These are phyloP conservation scores for Suillus lakei DNA, from an alignment of 768 basidiomycete species.

Conservation along the genomic window DNA sequence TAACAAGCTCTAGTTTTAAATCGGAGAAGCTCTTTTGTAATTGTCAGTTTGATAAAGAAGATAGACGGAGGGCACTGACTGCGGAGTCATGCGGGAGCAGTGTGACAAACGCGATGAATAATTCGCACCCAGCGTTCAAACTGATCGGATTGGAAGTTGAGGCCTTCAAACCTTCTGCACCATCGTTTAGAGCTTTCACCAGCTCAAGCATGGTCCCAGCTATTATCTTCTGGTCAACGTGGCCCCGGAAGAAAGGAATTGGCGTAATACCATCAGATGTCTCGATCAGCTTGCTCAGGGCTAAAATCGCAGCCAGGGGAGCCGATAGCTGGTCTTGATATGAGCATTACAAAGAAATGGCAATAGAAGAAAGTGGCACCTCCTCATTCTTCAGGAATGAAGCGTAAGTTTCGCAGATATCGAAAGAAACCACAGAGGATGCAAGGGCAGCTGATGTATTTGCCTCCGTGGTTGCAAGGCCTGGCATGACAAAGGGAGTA, in stretches of 20 bases:
- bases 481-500: conserved; percentile 4
- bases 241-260: conserved; percentile 9
- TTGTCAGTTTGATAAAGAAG: conserved; percentile 9
- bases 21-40: conserved; percentile 73
- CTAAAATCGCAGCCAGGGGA: conserved; percentile 87
- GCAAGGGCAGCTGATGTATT: not conserved
- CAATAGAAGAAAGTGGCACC: conserved; percentile 45
- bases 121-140: conserved; percentile 86
- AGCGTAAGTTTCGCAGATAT: conserved; percentile 59
- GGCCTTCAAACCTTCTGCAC: conserved; percentile 63
- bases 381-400: conserved; percentile 66
- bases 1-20: conserved; percentile 82
- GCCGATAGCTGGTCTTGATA: conserved; percentile 61
- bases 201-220: conserved; percentile 95
- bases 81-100: conserved; percentile 81
- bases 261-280: conserved; percentile 69
- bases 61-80: conserved; percentile 48
- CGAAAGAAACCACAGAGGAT: conserved; percentile 33
- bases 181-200: conserved; percentile 79
- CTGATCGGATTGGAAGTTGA: conserved; percentile 81
- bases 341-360: not conserved
- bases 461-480: not conserved
- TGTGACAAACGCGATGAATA: conserved; percentile 90
- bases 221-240: conserved; percentile 28
- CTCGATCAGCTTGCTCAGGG: conserved; percentile 82